These are phyloP conservation scores for Umbelopsis ramanniana DNA, from an alignment of 192 early-diverging fungal species.

Conservation along the genomic window DNA sequence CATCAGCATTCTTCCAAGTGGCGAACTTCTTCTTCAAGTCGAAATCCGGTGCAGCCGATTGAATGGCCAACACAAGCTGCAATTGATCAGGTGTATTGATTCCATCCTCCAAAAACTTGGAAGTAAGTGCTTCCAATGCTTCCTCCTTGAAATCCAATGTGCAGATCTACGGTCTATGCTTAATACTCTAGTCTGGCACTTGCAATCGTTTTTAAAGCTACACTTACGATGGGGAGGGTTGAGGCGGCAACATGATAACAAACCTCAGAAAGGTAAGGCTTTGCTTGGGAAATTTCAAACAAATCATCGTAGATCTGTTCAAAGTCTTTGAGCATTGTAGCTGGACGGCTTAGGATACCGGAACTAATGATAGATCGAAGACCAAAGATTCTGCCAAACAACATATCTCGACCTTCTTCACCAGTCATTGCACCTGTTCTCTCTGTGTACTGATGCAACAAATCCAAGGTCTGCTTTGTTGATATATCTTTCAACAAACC, in stretches of 20 bases:
- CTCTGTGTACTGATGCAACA: constrained; percentile 71
- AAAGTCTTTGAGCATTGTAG: constrained; percentile 73
- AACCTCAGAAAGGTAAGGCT: constrained; percentile 82
- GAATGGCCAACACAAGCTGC: constrained; percentile 53
- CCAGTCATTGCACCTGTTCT: constrained; percentile 69
- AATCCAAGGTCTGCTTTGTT: constrained; percentile 67
- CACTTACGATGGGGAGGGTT: constrained; percentile 54
- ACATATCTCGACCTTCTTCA: constrained; percentile 88
- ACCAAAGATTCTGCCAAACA: constrained; percentile 93
- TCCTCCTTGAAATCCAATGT: constrained; percentile 30
- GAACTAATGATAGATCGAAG: constrained; percentile 81
- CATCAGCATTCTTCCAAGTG: constrained; percentile 37
- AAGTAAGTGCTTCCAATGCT: constrained; percentile 46
- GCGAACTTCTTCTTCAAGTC: constrained; percentile 33
- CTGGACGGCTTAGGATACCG: constrained; percentile 66
- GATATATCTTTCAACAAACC: constrained; percentile 46
- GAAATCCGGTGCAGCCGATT: constrained; percentile 36
- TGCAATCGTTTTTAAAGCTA: too few relatives aligned
- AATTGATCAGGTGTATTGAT: constrained; percentile 60
- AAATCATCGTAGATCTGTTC: constrained; percentile 72
- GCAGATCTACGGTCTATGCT: not conserved
- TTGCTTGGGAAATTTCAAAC: constrained; percentile 67
- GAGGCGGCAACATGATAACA: constrained; percentile 74
- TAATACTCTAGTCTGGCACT: not conserved
- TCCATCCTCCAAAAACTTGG: constrained; percentile 42